A percentile compares a stretch with the other conserved stretches of the same genome.
phyloP scores from a whole-genome alignment of 2,329 filamentous ascomycete species.

The Diplodia mutila region DNA sequence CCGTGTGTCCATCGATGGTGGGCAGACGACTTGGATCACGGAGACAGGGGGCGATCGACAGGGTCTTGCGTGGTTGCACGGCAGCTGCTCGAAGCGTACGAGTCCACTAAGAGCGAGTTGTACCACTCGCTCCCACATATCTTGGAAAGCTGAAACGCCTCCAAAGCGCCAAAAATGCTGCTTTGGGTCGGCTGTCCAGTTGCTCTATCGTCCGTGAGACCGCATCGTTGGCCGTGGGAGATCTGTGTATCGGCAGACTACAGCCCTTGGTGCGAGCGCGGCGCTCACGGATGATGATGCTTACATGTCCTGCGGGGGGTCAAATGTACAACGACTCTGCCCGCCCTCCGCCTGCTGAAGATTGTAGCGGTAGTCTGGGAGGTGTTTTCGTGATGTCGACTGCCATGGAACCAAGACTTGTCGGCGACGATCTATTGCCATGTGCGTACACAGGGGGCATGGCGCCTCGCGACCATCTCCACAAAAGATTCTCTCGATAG shows the following conservation, averaged over 20 bases:
- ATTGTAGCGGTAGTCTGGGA: not conserved
- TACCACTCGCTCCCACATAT: not conserved
- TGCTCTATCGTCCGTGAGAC: conserved; percentile 4
- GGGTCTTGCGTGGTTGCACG: conserved; percentile 14
- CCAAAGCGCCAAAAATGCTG: conserved; percentile 18
- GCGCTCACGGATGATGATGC: conserved; percentile 12
- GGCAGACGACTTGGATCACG: not conserved
- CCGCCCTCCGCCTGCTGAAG: conserved; percentile 13
- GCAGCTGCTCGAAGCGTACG: not conserved
- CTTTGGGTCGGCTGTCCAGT: not conserved
- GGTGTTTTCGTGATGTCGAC: conserved; percentile 19
- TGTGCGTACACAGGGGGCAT: not conserved
- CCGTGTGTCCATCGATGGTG: not conserved
- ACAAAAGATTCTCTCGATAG: not conserved
- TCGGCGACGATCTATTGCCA: not conserved
- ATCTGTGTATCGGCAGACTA: conserved; percentile 1
- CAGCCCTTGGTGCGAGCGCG: conserved; percentile 8
- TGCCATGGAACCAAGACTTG: not conserved
- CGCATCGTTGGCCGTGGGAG: not conserved
- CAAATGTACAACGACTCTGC: conserved; percentile 4
- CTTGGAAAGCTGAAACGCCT: conserved; percentile 9
- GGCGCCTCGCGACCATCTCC: not conserved
- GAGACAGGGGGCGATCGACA: conserved; percentile 18
- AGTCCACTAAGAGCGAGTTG: conserved; percentile 1
- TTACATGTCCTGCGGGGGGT: conserved; percentile 4